phyloP scores from a whole-genome alignment of 1,284 basidiomycete species.

The Malassezia furfur region DNA sequence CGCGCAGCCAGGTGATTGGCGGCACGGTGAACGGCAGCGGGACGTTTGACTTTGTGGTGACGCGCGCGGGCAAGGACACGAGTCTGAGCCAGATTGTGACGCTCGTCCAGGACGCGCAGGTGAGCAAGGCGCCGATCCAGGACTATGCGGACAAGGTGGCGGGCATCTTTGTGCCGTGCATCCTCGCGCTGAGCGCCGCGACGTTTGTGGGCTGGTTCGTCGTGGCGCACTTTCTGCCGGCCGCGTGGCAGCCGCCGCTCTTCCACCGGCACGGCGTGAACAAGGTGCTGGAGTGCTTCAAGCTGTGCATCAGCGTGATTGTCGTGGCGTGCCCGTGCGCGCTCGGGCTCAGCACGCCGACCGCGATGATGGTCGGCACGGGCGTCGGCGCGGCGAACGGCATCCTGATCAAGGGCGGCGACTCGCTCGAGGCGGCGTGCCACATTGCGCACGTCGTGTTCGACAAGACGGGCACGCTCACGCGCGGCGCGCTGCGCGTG shows the following conservation, averaged over 20 bases:
- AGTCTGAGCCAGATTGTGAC: slow-evolving; percentile 90
- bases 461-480: slow-evolving; percentile 97
- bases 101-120: slow-evolving; percentile 95
- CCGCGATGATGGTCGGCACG: slow-evolving; percentile 98
- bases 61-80: slow-evolving; percentile 88
- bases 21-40: slow-evolving; percentile 94
- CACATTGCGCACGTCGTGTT: slow-evolving; percentile 71
- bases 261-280: slow-evolving; percentile 74
- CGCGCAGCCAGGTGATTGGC: slow-evolving; percentile 77
- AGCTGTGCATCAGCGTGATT: slow-evolving; percentile 94
- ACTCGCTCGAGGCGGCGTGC: slow-evolving; percentile 82
- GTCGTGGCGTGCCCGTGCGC: slow-evolving; percentile 99
- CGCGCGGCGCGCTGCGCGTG: slow-evolving; percentile 56
- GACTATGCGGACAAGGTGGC: slow-evolving; percentile 90
- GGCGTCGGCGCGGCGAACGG: slow-evolving; percentile 94
- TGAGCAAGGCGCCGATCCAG: slow-evolving; percentile 94
- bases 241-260: slow-evolving; percentile 62
- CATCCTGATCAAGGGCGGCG: slow-evolving; percentile 93
- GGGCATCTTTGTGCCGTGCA: slow-evolving; percentile 86
- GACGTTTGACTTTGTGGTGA: slow-evolving; percentile 89
- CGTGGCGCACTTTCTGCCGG: slow-evolving; percentile 57
- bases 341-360: slow-evolving; percentile 87
- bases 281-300: slow-evolving; percentile 83
- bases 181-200: slow-evolving; percentile 68
- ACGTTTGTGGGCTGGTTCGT: slow-evolving; percentile 82